Base-by-base conservation (phyloP, 2,329 filamentous ascomycete species). In the Coleophoma crateriformis region DNA sequence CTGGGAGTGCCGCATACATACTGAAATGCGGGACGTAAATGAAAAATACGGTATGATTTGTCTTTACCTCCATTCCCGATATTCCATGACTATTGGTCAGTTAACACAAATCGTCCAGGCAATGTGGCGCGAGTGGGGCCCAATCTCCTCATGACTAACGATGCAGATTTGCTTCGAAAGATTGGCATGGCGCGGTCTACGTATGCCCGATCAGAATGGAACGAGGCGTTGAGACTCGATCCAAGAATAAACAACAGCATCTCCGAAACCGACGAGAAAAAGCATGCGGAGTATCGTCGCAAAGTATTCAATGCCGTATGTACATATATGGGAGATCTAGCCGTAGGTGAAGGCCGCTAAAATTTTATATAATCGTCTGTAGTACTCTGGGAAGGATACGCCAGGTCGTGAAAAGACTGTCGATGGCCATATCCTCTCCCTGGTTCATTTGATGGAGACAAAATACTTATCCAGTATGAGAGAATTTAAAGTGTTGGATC, bases 241-340 rank as follows among this genome's bases (percentile, higher is more conserved):
- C 73, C 76, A 0, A 68, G 74, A 14, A 65, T 71, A 33, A 73
- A 79, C 51, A 78, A 75, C 49, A 69, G 81, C 13, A 73, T 80
- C 39, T 76, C 73, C 1, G 65, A 71, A 41, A 67, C 72, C 37
- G 67, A 79, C 48, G 72, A 74, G 37, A 68, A 58, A 14, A 62
- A 67, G 15, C 77, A 73, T 59, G 59, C 59, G 19, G 58, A 60
- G 47, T 59, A 74, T 35, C 67, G 69, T 10, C 68, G 70, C 32
- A 75, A 77, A 54, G 71, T 79, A 68, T 67, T 72, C 4, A 63
- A 71, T 5, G 77, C 73, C 17, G 74, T 71, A 62, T 19, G 38
- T 62, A 66, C 82, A 15, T 20, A 12, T 20, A 17, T 40, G 11
- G 15, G 11, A 17, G n/a, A 40, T 40, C 20, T 19, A 40, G 15